Evolutionary conservation across 345 rosid species (phyloP).

Genomic region (Hibiscus tridactylites): DNA sequence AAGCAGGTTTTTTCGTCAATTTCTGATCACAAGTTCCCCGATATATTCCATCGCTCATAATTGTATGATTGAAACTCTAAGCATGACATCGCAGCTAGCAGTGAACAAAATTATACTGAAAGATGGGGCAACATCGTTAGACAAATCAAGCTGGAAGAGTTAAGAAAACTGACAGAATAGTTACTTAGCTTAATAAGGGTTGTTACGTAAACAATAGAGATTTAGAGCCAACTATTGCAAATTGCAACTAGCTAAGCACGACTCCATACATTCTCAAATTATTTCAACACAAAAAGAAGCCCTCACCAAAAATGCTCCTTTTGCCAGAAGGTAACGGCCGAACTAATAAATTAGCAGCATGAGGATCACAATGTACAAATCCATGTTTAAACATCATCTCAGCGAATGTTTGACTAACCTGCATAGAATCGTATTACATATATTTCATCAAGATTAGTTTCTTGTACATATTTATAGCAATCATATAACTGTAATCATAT

Average conservation of each 20-base stretch:
- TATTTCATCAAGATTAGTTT: background rate
- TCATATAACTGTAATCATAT: background rate
- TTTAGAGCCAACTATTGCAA: background rate
- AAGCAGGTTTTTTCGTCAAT: background rate
- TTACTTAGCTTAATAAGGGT: background rate
- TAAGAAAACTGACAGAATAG: background rate
- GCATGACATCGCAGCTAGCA: conserved; percentile 1
- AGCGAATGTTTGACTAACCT: conserved; percentile 86
- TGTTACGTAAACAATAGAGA: background rate
- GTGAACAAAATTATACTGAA: background rate
- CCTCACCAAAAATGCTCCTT: conserved; percentile 48
- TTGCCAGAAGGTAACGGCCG: conserved; percentile 66
- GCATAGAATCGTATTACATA: conserved; percentile 8
- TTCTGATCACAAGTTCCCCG: conserved; percentile 1
- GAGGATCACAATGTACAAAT: conserved; percentile 98
- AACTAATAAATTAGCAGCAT: conserved; percentile 85
- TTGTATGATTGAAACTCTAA: background rate
- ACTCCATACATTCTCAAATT: background rate
- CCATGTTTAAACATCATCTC: conserved; percentile 98
- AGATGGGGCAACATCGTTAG: background rate
- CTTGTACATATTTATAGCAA: background rate
- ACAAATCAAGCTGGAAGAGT: background rate
- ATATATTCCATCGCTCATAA: background rate
- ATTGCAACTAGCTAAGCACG: background rate
- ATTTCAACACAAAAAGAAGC: conserved; percentile 12